These are phyloP conservation scores for Craterostigma plantagineum DNA, from an alignment of 257 asterid genomes.

Conservation along the genomic window DNA sequence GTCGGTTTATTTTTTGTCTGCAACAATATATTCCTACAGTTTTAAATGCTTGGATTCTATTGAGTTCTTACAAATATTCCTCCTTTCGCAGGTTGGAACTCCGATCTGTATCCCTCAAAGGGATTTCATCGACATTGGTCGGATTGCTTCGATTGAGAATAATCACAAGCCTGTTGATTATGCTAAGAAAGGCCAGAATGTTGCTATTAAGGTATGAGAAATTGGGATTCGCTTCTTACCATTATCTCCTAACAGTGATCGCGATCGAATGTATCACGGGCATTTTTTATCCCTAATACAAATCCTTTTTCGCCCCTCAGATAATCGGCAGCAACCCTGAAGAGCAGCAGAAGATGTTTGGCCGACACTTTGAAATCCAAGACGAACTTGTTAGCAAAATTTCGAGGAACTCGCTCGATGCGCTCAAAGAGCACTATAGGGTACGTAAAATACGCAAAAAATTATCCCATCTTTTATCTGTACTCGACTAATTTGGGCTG, in stretches of 20 bases:
- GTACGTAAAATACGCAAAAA: constrained; percentile 18
- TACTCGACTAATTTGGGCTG: too few relatives aligned
- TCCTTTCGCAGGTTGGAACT: constrained; percentile 38
- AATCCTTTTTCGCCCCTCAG: constrained; percentile 16
- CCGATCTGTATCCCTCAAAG: constrained; percentile 70
- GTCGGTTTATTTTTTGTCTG: constrained; percentile 12
- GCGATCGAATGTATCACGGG: neutral
- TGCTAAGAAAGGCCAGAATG: constrained; percentile 85
- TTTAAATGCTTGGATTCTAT: neutral
- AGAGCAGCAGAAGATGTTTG: constrained; percentile 91
- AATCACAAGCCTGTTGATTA: constrained; percentile 75
- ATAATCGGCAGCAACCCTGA: constrained; percentile 69
- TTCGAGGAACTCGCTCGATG: constrained; percentile 73
- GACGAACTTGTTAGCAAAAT: constrained; percentile 95
- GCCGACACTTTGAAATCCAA: constrained; percentile 83
- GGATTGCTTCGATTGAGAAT: constrained; percentile 78
- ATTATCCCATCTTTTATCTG: too few relatives aligned
- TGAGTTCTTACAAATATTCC: constrained; percentile 4
- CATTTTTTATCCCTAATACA: neutral
- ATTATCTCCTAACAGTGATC: neutral
- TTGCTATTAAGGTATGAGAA: constrained; percentile 81
- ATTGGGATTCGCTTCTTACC: neutral
- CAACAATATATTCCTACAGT: neutral
- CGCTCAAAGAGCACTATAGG: constrained; percentile 74
- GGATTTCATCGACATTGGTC: constrained; percentile 80